Percentiles rank a stretch among this genome's conserved stretches.
Evolutionary conservation across 257 asterid genomes (phyloP).

Genomic region (Solanum corneliomulleri): DNA sequence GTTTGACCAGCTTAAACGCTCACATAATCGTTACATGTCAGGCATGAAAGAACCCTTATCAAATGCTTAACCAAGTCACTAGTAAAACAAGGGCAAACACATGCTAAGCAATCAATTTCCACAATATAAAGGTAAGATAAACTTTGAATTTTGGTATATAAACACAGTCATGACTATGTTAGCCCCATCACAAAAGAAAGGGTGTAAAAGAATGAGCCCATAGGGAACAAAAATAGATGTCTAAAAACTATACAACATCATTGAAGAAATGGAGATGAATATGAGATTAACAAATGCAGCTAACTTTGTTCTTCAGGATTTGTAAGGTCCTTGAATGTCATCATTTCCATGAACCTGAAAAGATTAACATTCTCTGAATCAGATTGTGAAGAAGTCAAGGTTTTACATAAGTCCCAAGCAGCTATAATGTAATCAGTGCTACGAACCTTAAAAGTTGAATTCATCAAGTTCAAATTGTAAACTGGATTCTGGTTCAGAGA

Average conservation of each 20-base stretch:
- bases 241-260: background rate
- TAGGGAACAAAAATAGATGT: background rate
- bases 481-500: background rate
- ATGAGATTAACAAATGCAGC: background rate
- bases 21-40: background rate
- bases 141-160: background rate
- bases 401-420: background rate
- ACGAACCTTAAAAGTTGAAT: background rate
- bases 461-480: background rate
- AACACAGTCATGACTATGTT: background rate
- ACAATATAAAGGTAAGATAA: background rate
- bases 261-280: background rate
- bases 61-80: background rate
- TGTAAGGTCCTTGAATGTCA: background rate
- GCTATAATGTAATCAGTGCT: background rate
- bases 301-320: background rate
- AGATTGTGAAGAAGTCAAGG: background rate
- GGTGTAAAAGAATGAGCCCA: background rate
- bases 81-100: background rate
- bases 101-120: background rate
- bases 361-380: background rate
- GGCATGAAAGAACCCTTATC: background rate
- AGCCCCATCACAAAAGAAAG: background rate
- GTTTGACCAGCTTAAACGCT: background rate
- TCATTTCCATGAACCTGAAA: background rate